phyloP scores from a whole-genome alignment of 805 yeast genomes.

The Maudiozyma pseudohumilis region DNA sequence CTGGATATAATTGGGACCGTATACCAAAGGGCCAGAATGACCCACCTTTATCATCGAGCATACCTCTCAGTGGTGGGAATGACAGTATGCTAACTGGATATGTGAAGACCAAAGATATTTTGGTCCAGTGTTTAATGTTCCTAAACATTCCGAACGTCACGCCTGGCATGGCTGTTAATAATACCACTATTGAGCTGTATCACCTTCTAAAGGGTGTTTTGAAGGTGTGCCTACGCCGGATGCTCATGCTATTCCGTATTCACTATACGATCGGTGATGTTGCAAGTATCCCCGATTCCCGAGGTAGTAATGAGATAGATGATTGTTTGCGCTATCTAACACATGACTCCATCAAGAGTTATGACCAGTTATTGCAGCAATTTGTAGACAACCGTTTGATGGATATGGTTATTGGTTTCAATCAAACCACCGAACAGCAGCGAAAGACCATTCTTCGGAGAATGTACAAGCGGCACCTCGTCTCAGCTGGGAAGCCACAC shows the following conservation, averaged over 20 bases:
- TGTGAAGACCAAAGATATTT: too few species aligned
- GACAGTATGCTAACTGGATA: too few species aligned
- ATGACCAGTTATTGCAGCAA: background rate
- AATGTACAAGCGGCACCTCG: conserved; percentile 1
- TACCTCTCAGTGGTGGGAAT: too few species aligned
- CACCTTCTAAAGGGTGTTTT: conserved; percentile 7
- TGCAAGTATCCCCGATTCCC: too few species aligned
- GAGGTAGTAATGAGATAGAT: background rate
- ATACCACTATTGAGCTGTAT: too few species aligned
- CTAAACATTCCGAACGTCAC: too few species aligned
- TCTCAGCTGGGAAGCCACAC: conserved; percentile 4
- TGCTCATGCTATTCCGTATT: conserved; percentile 9
- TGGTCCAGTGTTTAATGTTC: too few species aligned
- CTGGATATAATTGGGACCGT: too few species aligned
- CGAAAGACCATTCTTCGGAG: background rate
- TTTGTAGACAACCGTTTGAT: background rate
- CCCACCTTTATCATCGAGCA: too few species aligned
- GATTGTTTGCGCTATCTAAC: background rate
- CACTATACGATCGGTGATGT: conserved; percentile 8
- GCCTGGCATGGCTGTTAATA: too few species aligned
- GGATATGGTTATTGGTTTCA: background rate
- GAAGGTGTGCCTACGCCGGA: conserved; percentile 13
- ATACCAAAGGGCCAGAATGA: too few species aligned
- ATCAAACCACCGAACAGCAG: background rate
- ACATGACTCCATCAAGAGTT: background rate